These are phyloP conservation scores for Colletotrichum aenigma DNA, from an alignment of 2,329 filamentous ascomycete species.

Conservation along the genomic window DNA sequence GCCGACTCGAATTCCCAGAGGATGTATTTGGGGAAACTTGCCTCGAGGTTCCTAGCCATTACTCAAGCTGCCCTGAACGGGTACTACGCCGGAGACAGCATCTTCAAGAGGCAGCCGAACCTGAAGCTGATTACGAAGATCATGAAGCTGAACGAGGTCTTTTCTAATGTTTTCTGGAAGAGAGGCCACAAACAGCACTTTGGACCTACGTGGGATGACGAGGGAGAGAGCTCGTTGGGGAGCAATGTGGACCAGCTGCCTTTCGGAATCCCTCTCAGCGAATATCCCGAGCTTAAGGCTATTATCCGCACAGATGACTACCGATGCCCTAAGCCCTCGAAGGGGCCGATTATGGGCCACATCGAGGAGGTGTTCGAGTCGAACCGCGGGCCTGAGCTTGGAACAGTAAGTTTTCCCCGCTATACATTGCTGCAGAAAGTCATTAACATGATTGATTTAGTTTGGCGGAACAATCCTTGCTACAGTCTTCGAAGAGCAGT, in stretches of 20 bases:
- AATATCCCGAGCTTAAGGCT: slow-evolving; percentile 28
- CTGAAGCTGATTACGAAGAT: too few relatives aligned
- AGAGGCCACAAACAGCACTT: slow-evolving; percentile 24
- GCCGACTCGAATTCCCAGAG: slow-evolving; percentile 19
- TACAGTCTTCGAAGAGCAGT: slow-evolving; percentile 55
- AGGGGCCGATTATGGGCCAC: slow-evolving; percentile 39
- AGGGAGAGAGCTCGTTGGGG: slow-evolving; percentile 7
- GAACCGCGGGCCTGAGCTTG: slow-evolving; percentile 56
- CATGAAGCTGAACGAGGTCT: slow-evolving; percentile 14
- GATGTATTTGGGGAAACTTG: too few relatives aligned
- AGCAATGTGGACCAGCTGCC: background rate
- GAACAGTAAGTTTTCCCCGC: too few relatives aligned
- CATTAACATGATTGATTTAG: slow-evolving; percentile 43
- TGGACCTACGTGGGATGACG: background rate
- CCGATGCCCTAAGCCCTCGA: slow-evolving; percentile 13
- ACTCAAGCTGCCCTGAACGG: too few relatives aligned
- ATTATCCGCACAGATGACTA: slow-evolving; percentile 30
- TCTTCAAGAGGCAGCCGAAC: too few relatives aligned
- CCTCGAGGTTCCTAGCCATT: too few relatives aligned
- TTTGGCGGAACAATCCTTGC: slow-evolving; percentile 46
- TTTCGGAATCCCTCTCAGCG: background rate
- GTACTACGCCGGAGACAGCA: too few relatives aligned
- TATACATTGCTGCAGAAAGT: slow-evolving; percentile 23
- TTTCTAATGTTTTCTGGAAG: slow-evolving; percentile 29
- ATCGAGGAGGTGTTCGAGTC: slow-evolving; percentile 33